phyloP scores from a whole-genome alignment of 345 rosid species.

The Odontarrhena argentea region DNA sequence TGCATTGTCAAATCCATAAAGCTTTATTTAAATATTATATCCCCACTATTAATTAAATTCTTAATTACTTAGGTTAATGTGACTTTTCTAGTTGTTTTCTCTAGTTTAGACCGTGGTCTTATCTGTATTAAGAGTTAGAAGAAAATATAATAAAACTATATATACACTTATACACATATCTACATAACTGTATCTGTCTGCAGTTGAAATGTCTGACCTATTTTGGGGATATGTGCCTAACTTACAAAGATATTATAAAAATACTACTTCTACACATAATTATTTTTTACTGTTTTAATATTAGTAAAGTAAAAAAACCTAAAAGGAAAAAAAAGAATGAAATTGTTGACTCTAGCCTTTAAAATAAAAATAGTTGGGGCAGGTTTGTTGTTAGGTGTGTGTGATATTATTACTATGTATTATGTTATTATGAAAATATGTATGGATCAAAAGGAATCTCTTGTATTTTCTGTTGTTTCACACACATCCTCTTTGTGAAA shows the following conservation, averaged over 20 bases:
- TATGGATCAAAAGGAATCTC: slow-evolving; percentile 36
- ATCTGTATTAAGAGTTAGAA: not conserved
- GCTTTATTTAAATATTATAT: slow-evolving; percentile 10
- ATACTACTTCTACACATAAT: slow-evolving; percentile 1
- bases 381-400: slow-evolving; percentile 42
- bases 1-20: slow-evolving; percentile 25
- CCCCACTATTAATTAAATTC: slow-evolving; percentile 14
- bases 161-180: not conserved
- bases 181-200: slow-evolving; percentile 27
- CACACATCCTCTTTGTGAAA: slow-evolving; percentile 27
- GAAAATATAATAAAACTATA: not conserved
- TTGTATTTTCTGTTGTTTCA: slow-evolving; percentile 41
- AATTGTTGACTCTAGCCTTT: slow-evolving; percentile 38
- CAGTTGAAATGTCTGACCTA: slow-evolving; percentile 44
- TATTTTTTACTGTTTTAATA: not conserved
- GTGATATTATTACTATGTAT: slow-evolving; percentile 1
- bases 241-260: slow-evolving; percentile 23
- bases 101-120: slow-evolving; percentile 25
- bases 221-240: slow-evolving; percentile 41
- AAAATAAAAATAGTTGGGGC: slow-evolving; percentile 38
- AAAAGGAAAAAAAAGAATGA: slow-evolving; percentile 26
- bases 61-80: not conserved
- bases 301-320: not conserved
- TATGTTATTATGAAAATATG: not conserved
- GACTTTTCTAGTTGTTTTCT: not conserved